These are phyloP conservation scores for Pseudogymnoascus sp. DNA, from an alignment of 2,329 filamentous ascomycete genomes.

Conservation along the genomic window DNA sequence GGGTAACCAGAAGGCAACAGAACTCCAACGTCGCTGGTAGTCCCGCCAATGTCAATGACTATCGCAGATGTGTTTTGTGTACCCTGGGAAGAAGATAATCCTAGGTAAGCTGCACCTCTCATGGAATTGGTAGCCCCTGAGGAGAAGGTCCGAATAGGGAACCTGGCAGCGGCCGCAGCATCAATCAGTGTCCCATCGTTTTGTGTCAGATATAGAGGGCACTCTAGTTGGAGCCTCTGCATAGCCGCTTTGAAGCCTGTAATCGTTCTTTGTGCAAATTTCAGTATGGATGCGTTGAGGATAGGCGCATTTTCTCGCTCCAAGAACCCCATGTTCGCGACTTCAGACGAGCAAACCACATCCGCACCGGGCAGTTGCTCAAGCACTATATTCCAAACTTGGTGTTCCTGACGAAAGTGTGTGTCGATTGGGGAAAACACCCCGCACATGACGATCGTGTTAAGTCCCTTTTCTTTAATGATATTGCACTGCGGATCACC, in stretches of 20 bases:
- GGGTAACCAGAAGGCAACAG: slow-evolving; percentile 51
- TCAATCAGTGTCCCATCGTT: slow-evolving; percentile 57
- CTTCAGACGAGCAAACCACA: slow-evolving; percentile 43
- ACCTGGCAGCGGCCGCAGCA: slow-evolving; percentile 43
- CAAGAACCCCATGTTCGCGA: slow-evolving; percentile 41
- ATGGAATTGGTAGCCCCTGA: slow-evolving; percentile 58
- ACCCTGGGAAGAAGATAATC: slow-evolving; percentile 18
- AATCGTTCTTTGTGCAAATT: slow-evolving; percentile 51
- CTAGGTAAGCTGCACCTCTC: slow-evolving; percentile 53
- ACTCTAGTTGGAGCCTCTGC: slow-evolving; percentile 39
- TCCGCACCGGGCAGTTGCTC: slow-evolving; percentile 40
- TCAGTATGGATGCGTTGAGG: slow-evolving; percentile 54
- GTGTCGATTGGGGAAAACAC: slow-evolving; percentile 53
- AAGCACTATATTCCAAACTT: slow-evolving; percentile 40
- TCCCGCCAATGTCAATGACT: slow-evolving; percentile 54
- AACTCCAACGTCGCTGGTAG: slow-evolving; percentile 49
- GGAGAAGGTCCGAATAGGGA: slow-evolving; percentile 56
- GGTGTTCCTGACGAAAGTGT: slow-evolving; percentile 43
- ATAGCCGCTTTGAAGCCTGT: slow-evolving; percentile 47
- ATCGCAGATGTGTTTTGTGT: slow-evolving; percentile 20
- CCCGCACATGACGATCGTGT: slow-evolving; percentile 46
- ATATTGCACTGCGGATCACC: slow-evolving; percentile 16
- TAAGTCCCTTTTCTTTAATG: slow-evolving; percentile 28
- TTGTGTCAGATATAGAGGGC: slow-evolving; percentile 46
- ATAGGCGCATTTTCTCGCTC: slow-evolving; percentile 60